Evolutionary conservation across 2,329 filamentous ascomycete species (phyloP), one percentile per base, ranked within the genome.

Genomic region (Trichophyton benhamiae): DNA sequence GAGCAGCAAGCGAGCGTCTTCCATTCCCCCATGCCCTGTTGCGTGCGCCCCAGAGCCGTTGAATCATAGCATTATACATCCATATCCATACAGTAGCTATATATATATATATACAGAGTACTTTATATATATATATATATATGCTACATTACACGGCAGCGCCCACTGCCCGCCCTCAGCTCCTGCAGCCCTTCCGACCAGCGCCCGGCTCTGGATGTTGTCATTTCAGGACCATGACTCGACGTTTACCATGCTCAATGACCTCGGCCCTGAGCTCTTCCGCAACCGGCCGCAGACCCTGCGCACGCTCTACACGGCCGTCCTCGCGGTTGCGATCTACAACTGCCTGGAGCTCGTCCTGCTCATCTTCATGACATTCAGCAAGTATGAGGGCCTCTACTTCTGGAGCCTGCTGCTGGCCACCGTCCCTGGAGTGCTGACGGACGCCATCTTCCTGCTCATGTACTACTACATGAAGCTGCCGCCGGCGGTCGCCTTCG

Each of bases 401-500:
- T 80, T 79, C 66, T 79, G 77, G 77, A 75, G 72, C 30, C 63
- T 79, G 49, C 62, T 79, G 11, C 65, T 76, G 36, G 68, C 76
- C 0, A 72, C 72, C 0, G 67, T 72, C 3, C 33, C 38, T 3
- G 75, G 76, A 7, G 74, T 79, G 27, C 68, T 78, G 17, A 75
- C 74, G 0, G 78, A 68, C 6, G 25, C 41, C 3, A 13, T 59
- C 15, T 48, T 59, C 22, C 11, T 59, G 27, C 7, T 46, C 4
- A 27, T 59, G n/a, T 59, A 49, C 17, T 59, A 42, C 42, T 59
- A 48, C 30, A 36, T 30, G 44, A 5, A 22, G 11, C 9, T 59
- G 13, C 27, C 17, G 20, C 13, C 25, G 15, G 27, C 30, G n/a
- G 17, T 49, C n/a, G 27, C 44, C 22, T 59, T 48, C 44, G 33